phyloP scores from a whole-genome alignment of 2,329 filamentous ascomycete species.

The Hypoxylon sp. region DNA sequence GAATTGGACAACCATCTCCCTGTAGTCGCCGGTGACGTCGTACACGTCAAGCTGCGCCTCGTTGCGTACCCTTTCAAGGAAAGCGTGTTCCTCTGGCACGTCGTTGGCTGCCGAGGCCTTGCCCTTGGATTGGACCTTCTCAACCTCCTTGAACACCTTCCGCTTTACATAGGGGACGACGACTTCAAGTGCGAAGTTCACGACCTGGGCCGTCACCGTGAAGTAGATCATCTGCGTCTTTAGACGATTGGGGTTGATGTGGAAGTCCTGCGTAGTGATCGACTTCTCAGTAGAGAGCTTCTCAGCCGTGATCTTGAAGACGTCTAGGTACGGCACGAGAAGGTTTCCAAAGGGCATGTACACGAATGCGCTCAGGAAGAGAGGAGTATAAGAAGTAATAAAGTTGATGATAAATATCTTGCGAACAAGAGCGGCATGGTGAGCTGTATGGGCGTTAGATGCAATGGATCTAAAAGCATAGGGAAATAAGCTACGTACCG shows the following conservation, averaged over 20 bases:
- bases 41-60: conserved; percentile 87
- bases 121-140: conserved; percentile 75
- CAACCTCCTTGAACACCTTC: conserved; percentile 81
- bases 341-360: conserved; percentile 91
- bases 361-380: conserved; percentile 93
- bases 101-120: conserved; percentile 67
- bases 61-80: conserved; percentile 83
- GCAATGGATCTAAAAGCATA: conserved; percentile 10
- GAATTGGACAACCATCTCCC: conserved; percentile 92
- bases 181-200: conserved; percentile 87
- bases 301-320: conserved; percentile 81
- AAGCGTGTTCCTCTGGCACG: conserved; percentile 79
- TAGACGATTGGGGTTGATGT: conserved; percentile 85
- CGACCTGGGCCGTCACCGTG: conserved; percentile 91
- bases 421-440: conserved; percentile 85
- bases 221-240: conserved; percentile 96
- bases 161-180: conserved; percentile 88
- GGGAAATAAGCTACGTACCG: conserved; percentile 53
- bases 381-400: conserved; percentile 92
- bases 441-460: conserved; percentile 60
- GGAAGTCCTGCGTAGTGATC: conserved; percentile 74
- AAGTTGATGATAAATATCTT: conserved; percentile 98
- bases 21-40: conserved; percentile 89
- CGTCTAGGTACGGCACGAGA: conserved; percentile 85
- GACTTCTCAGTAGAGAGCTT: conserved; percentile 82